A percentile compares a stretch with the other conserved stretches of the same genome.
Evolutionary conservation across 495 filamentous ascomycete species (phyloP).

Genomic region (Halenospora varia): DNA sequence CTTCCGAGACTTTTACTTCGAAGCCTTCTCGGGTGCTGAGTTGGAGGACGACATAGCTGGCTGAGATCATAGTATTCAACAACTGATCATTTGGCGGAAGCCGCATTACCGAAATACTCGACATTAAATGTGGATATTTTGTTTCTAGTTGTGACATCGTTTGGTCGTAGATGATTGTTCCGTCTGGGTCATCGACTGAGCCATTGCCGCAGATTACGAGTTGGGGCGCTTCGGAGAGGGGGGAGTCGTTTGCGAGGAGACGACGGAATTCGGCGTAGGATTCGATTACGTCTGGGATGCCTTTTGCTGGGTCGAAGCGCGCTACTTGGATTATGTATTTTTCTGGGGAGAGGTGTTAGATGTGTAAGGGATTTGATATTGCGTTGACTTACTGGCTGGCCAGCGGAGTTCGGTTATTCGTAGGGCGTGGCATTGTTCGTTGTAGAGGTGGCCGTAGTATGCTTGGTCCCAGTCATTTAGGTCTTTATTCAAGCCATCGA

Average conservation of each 20-base stretch:
- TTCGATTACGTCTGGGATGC: constrained; percentile 74
- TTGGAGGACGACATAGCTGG: constrained; percentile 70
- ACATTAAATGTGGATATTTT: constrained; percentile 41
- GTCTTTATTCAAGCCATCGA: constrained; percentile 82
- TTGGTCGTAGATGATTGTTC: constrained; percentile 65
- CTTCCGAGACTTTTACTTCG: constrained; percentile 87
- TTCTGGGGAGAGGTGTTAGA: not conserved
- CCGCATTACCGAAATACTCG: constrained; percentile 70
- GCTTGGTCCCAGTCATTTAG: constrained; percentile 69
- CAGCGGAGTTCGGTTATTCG: constrained; percentile 60
- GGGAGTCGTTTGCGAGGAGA: constrained; percentile 41
- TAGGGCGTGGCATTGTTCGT: constrained; percentile 55
- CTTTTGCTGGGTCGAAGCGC: constrained; percentile 85
- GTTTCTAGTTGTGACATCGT: constrained; percentile 63
- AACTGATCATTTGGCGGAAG: constrained; percentile 76
- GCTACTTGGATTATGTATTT: constrained; percentile 81
- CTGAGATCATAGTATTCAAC: constrained; percentile 75
- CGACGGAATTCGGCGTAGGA: constrained; percentile 72
- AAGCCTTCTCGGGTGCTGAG: constrained; percentile 84
- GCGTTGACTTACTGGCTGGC: constrained; percentile 58
- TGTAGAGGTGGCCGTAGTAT: constrained; percentile 76
- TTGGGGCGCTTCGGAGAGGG: constrained; percentile 54
- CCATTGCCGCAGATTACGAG: constrained; percentile 76
- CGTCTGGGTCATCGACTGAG: constrained; percentile 84
- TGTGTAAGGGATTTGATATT: too few relatives aligned